Evolutionary conservation across 164 flowering plant species (phyloP), one percentile per base, ranked within the genome.

Genomic region (Umbellularia californica): DNA sequence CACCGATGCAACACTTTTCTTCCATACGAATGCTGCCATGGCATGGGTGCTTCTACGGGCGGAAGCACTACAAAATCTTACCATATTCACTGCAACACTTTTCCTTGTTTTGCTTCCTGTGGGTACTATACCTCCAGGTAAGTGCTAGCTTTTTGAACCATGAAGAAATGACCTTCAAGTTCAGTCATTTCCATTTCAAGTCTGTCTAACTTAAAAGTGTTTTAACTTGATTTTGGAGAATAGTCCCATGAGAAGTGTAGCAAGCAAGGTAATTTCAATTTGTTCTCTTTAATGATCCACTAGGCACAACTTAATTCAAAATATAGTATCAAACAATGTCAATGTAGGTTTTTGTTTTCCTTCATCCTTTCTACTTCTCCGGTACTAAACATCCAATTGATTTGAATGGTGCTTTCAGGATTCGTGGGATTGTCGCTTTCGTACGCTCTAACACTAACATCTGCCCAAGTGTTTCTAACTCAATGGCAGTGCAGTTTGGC

Each of bases 371-470:
- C 13, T 12, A 67, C 10, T 69, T 10, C 19, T 2, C 20, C 15
- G 13, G 15, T 19, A 41, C 35, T 47, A 19, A 69, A 69, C 20
- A 47, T 11, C 20, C 6, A 41, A 11, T 50, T n/a, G 15, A 41
- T 69, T 19, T 10, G 47, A 41, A 69, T 69, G 71, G 58, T 47
- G 33, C 4, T 74, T 75, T 71, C 89, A 94, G 98, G 92, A 33
- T 84, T 94, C 52, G 90, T 89, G n/a, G 98, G 97, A 55, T 89
- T 94, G 2, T 91, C 95, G 50, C 93, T 92, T 73, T 91, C 97
- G 4, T 94, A 91, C 80, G 97, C 97, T 11, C 78, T 94, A 20
- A 55, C 89, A 30, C 72, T 94, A 51, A 87, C 92, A 1, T 51
- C 77, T 1, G 75, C 90, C 3, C 97, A 89, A 72, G 84, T 89